Base-by-base conservation (phyloP, 2,329 filamentous ascomycete species). In the Aspergillus pseudonomiae region DNA sequence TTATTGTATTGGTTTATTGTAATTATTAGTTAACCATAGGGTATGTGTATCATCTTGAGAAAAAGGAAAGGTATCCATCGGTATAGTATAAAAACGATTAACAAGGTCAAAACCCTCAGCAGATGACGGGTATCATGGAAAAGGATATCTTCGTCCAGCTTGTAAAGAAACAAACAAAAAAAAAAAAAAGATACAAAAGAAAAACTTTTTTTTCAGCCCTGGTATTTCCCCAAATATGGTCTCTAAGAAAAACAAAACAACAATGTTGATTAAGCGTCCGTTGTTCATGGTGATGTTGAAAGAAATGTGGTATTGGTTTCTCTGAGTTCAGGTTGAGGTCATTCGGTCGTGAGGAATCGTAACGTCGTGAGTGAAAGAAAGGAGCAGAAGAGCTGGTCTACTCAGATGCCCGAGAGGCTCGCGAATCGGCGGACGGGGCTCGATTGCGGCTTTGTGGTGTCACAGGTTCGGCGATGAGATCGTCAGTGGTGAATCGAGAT, bases 401-500 rank as follows among this genome's bases (percentile, higher is more conserved):
- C 48, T 63, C 54, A n/a, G 63, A 67, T 55, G 57, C 19, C 11
- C 39, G 61, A 30, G 63, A 67, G 54, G 52, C 24, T 12, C 26
- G 59, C 26, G 66, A 65, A 46, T 65, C 63, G 12, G 50, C 41
- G 28, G 68, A 70, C 28, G 62, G 36, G n/a, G 65, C 62, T 53
- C 66, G 62, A 41, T 65, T 67, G 36, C 50, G 59, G 50, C 34
- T 65, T 34, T 48, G 63, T 7, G 60, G 6, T 45, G 60, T 57
- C 57, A 24, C 14, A 1, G 70, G 70, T 30, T 65, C 69, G 6
- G 68, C 57, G 9, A 41, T 67, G 21, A 78, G 65, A 57, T 79
- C 76, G 9, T 78, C 75, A 19, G 65, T 70, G 39, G 75, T 78
- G 52, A 78, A 68, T 28, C 68, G 73, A 39, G 68, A 64, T 50